Evolutionary conservation across 1,284 basidiomycete genomes (phyloP).

Genomic region (Erythrobasidium hasegawianum): DNA sequence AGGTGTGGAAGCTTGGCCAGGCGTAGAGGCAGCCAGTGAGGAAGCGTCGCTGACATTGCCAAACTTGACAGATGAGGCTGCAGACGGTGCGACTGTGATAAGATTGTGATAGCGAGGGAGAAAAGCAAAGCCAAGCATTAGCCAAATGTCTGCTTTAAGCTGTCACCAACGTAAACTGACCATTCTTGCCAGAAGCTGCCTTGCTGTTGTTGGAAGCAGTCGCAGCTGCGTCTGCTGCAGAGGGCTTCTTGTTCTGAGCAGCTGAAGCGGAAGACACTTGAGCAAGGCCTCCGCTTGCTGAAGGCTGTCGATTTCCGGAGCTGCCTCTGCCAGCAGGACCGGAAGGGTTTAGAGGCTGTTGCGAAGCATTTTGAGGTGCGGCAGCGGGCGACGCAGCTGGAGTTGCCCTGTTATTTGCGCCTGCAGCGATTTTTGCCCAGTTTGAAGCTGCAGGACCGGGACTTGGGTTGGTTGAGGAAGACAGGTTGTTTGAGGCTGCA

Average conservation of each 20-base stretch:
- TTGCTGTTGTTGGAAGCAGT: slow-evolving; percentile 10
- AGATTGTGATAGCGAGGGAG: too few relatives aligned
- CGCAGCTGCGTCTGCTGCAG: slow-evolving; percentile 27
- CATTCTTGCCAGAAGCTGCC: slow-evolving; percentile 14
- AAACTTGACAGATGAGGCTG: slow-evolving; percentile 48
- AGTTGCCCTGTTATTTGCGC: not conserved
- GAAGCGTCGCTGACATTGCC: slow-evolving; percentile 50
- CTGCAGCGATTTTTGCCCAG: slow-evolving; percentile 22
- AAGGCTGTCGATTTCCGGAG: slow-evolving; percentile 2
- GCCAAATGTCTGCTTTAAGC: not conserved
- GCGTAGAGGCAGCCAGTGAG: slow-evolving; percentile 50
- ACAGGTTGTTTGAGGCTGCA: not conserved
- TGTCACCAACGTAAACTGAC: not conserved
- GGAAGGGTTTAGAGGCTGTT: too few relatives aligned
- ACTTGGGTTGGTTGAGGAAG: slow-evolving; percentile 6
- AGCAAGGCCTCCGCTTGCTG: not conserved
- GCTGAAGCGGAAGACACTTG: not conserved
- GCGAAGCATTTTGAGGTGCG: slow-evolving; percentile 9
- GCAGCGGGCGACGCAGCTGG: slow-evolving; percentile 14
- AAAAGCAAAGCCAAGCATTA: not conserved
- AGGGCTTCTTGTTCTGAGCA: too few relatives aligned
- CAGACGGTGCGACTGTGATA: not conserved
- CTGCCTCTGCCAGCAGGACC: too few relatives aligned
- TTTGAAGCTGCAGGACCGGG: not conserved
- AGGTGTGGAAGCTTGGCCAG: slow-evolving; percentile 46